Conservation (phyloP, 1,284 basidiomycete species). For the Apiotrichum laibachii region DNA sequence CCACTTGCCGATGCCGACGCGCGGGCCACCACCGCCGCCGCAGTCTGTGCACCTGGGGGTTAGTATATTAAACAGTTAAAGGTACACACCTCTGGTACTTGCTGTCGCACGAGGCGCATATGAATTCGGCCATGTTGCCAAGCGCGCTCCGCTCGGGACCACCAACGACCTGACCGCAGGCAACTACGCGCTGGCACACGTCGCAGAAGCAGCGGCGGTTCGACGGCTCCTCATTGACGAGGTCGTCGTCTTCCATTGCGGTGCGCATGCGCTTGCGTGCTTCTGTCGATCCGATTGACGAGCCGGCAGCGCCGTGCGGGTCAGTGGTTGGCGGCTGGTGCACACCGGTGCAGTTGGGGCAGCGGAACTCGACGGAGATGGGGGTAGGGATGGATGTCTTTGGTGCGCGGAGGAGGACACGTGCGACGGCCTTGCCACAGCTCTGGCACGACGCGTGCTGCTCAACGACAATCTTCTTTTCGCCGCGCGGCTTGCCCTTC, state of each 20-base stretch:
- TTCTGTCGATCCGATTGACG: slow-evolving; percentile 37
- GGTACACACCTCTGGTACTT: slow-evolving; percentile 41
- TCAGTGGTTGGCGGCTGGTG: slow-evolving; percentile 28
- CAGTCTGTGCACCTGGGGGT: slow-evolving; percentile 32
- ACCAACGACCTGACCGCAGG: slow-evolving; percentile 35
- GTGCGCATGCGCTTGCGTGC: slow-evolving; percentile 43
- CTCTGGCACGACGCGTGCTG: slow-evolving; percentile 26
- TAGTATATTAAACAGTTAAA: slow-evolving; percentile 21
- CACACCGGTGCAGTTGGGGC: slow-evolving; percentile 33
- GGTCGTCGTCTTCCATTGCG: slow-evolving; percentile 43
- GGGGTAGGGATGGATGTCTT: slow-evolving; percentile 38
- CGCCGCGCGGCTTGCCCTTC: slow-evolving; percentile 33
- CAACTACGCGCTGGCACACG: slow-evolving; percentile 48
- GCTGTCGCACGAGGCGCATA: slow-evolving; percentile 41
- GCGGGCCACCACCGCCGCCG: slow-evolving; percentile 49
- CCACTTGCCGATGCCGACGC: slow-evolving; percentile 55
- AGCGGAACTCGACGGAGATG: slow-evolving; percentile 30
- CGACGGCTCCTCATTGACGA: slow-evolving; percentile 17
- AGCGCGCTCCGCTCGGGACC: slow-evolving; percentile 32
- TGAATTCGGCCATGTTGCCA: slow-evolving; percentile 38
- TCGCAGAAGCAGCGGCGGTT: slow-evolving; percentile 39
- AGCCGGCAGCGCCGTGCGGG: slow-evolving; percentile 16
- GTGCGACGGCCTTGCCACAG: slow-evolving; percentile 32
- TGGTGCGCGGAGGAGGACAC: slow-evolving; percentile 43
- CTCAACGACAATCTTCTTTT: slow-evolving; percentile 46